Percentiles rank a stretch among this genome's conserved stretches.
These are phyloP conservation scores for Heritiera littoralis DNA, from an alignment of 345 rosid genomes.

Conservation along the genomic window DNA sequence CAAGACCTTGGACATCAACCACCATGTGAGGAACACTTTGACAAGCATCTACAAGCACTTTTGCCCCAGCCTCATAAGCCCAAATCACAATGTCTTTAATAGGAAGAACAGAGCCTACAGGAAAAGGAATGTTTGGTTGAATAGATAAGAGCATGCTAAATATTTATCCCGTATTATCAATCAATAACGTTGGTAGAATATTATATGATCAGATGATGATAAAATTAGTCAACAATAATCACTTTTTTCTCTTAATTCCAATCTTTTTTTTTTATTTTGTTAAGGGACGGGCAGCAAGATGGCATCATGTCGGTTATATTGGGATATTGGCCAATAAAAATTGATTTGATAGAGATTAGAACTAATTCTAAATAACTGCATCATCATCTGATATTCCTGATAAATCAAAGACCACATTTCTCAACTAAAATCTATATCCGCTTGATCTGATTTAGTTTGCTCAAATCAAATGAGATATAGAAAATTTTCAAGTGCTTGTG, in stretches of 20 bases:
- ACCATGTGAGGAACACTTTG: conserved; percentile 96
- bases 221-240: background rate
- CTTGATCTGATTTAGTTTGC: background rate
- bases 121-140: conserved; percentile 13
- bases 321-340: background rate
- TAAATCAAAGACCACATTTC: background rate
- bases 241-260: background rate
- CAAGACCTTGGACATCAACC: conserved; percentile 79
- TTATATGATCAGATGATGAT: background rate
- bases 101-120: conserved; percentile 80
- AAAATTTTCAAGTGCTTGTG: background rate
- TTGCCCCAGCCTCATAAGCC: conserved; percentile 79
- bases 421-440: background rate
- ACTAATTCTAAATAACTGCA: background rate
- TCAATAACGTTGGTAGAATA: background rate
- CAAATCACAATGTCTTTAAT: conserved; percentile 63
- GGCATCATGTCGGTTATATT: background rate
- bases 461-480: background rate
- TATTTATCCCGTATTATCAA: background rate
- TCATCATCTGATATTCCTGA: background rate
- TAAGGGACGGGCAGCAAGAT: background rate
- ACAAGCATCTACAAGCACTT: conserved; percentile 93
- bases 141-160: background rate
- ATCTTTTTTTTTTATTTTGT: background rate
- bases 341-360: background rate